A percentile compares a stretch with the other conserved stretches of the same genome.
phyloP scores from a whole-genome alignment of 2,329 filamentous ascomycete genomes.

The Diaporthe ampelina region DNA sequence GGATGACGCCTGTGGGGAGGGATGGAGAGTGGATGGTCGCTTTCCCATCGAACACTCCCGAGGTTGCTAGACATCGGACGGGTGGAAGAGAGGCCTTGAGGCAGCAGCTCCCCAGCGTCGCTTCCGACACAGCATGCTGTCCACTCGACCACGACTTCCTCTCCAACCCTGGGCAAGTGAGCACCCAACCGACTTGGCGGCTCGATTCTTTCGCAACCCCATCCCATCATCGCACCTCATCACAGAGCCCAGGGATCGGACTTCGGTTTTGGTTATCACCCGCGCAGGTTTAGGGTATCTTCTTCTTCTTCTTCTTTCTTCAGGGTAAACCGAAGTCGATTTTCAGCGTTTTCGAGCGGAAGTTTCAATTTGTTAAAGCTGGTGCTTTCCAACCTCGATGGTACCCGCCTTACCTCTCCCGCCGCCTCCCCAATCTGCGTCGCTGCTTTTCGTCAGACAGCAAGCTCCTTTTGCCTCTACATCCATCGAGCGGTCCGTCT shows the following conservation, averaged over 20 bases:
- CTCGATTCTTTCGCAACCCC: neutral
- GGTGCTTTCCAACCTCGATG: neutral
- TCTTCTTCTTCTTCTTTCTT: constrained; percentile 40
- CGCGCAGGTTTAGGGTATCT: constrained; percentile 39
- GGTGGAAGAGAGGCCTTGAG: neutral
- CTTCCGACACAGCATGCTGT: neutral
- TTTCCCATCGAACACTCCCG: neutral
- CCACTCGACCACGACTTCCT: neutral
- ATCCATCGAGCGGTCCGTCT: neutral
- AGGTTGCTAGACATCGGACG: neutral
- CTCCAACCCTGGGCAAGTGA: neutral
- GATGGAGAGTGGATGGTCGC: too few relatives aligned
- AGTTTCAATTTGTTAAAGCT: constrained; percentile 37
- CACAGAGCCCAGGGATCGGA: constrained; percentile 18
- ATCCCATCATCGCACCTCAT: neutral
- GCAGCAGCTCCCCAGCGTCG: neutral
- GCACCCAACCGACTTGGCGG: neutral
- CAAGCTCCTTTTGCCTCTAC: neutral
- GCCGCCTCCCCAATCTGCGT: neutral
- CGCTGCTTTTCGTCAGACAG: neutral
- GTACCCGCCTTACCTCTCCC: neutral
- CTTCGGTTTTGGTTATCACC: constrained; percentile 39
- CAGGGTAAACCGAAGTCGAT: constrained; percentile 29
- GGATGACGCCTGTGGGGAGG: too few relatives aligned
- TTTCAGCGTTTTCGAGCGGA: constrained; percentile 40